Evolutionary conservation across 2,329 filamentous ascomycete species (phyloP), one percentile per base, ranked within the genome.

Genomic region (Didymella sp.): DNA sequence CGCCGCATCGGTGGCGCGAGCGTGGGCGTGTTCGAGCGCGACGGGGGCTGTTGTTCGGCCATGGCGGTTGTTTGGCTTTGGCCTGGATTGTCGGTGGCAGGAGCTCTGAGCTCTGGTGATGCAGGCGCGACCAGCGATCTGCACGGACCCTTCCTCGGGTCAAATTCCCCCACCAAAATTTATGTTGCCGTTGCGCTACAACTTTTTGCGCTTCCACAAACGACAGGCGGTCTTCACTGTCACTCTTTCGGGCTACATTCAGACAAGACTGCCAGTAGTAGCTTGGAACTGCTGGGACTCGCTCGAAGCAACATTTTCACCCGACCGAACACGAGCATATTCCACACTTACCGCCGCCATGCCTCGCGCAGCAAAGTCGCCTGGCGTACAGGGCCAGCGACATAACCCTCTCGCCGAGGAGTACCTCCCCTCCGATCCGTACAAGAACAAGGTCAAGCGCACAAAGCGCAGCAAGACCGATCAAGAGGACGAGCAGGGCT

Each of bases 331-430:
- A 11, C n/a, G 21, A 41, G n/a, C n/a, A 35, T 37, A n/a, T 12
- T n/a, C 13, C 46, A 40, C 30, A 37, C 8, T 6, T 19, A 17
- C 17, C 7, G 15, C 22, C 57, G 55, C 25, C 38, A 96, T 96
- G 93, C 92, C 92, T 33, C 96, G 96, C 81, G 87, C 89, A 55
- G 82, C 85, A 17, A 83, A 78, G 60, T 77, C 81, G 64, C 80
- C 77, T 64, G 82, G 81, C 56, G 79, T 75, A 64, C 86, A 83
- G 73, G 82, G 82, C 66, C 87, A 89, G 71, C 87, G 91, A 63
- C 94, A 97, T 79, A 96, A 96, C 67, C 93, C 94, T 37, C 89
- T 99, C 58, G 89, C 94, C 69, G 90, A 96, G 72, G 95, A 98
- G 83, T 98, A 73, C 78, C 89, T 67, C 82, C 91, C 65, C 84